phyloP scores from a whole-genome alignment of 805 yeast species.

The Wickerhamomyces kurtzmanii region DNA sequence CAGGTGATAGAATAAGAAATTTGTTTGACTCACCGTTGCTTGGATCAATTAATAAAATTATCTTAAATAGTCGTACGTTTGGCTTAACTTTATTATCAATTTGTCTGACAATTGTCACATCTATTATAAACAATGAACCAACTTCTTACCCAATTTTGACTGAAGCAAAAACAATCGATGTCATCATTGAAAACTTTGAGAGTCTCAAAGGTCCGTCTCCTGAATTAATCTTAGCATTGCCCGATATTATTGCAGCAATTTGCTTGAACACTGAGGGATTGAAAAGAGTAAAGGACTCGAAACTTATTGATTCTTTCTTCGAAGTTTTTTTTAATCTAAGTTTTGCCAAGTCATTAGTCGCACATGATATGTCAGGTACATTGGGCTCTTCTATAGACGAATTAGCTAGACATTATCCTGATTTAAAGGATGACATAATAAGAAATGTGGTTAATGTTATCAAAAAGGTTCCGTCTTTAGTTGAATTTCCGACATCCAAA shows the following conservation, averaged over 20 bases:
- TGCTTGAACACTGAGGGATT: conserved; percentile 71
- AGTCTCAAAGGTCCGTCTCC: conserved; percentile 46
- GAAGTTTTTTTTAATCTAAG: conserved; percentile 37
- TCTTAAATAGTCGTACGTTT: conserved; percentile 47
- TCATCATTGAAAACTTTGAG: conserved; percentile 49
- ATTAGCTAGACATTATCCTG: conserved; percentile 74
- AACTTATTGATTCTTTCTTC: conserved; percentile 34
- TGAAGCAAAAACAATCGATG: conserved; percentile 67
- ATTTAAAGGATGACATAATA: conserved; percentile 49
- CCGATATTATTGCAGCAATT: conserved; percentile 75
- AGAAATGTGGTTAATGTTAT: conserved; percentile 37
- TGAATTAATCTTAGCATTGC: conserved; percentile 49
- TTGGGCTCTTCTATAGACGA: conserved; percentile 72
- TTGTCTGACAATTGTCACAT: conserved; percentile 53
- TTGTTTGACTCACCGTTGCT: conserved; percentile 80
- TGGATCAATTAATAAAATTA: conserved; percentile 44
- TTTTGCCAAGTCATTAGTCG: conserved; percentile 43
- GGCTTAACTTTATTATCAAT: conserved; percentile 57
- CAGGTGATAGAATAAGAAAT: conserved; percentile 78
- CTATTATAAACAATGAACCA: conserved; percentile 82
- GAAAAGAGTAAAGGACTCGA: conserved; percentile 34
- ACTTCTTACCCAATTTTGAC: conserved; percentile 74
- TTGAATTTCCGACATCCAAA: conserved; percentile 26
- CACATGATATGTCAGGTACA: conserved; percentile 40
- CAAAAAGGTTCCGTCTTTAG: conserved; percentile 31